phyloP scores from a whole-genome alignment of 768 basidiomycete genomes.

The Kwoniella shandongensis region DNA sequence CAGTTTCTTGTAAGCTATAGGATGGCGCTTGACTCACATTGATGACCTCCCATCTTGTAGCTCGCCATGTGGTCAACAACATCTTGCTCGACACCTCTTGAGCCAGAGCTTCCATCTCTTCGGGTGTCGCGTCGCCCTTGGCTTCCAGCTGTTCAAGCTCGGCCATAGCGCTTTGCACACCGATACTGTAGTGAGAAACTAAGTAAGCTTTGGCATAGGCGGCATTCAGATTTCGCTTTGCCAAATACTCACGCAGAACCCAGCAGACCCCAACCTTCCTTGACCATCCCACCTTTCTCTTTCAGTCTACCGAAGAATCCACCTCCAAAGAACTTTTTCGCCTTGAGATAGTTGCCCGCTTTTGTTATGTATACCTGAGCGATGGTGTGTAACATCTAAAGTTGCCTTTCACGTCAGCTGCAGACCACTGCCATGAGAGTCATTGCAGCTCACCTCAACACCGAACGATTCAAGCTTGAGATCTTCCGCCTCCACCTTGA shows the following conservation, averaged over 20 bases:
- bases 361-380: constrained; percentile 91
- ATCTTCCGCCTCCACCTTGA: constrained; percentile 84
- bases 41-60: constrained; percentile 89
- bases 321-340: constrained; percentile 82
- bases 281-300: constrained; percentile 87
- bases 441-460: constrained; percentile 67
- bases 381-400: constrained; percentile 80
- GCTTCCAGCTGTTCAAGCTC: constrained; percentile 89
- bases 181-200: constrained; percentile 57
- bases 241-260: constrained; percentile 83
- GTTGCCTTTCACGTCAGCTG: too few relatives aligned
- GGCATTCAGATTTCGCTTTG: background rate
- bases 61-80: constrained; percentile 95
- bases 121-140: constrained; percentile 84
- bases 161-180: constrained; percentile 77
- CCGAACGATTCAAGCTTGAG: constrained; percentile 97
- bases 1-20: too few relatives aligned
- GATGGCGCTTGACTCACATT: constrained; percentile 66
- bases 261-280: constrained; percentile 96
- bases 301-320: constrained; percentile 92
- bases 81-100: constrained; percentile 95
- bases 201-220: background rate
- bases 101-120: constrained; percentile 79
- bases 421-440: background rate
- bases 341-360: constrained; percentile 85